A percentile compares a stretch with the other conserved stretches of the same genome.
phyloP scores from a whole-genome alignment of 345 rosid genomes.

The Brassica napus region Da-Ae NC_063448.1:21631501-21632000 shows the following conservation, averaged over 20 bases:
- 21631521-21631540: constrained; percentile 60
- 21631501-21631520: constrained; percentile 80
- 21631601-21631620: constrained; percentile 4
- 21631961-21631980: constrained; percentile 2
- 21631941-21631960: constrained; percentile 16
- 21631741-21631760: constrained; percentile 63
- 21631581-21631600: constrained; percentile 5
- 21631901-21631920: constrained; percentile 46
- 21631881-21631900: constrained; percentile 58
- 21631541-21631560: constrained; percentile 48
- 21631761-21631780: constrained; percentile 53
- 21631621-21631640: neutral
- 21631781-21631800: constrained; percentile 50
- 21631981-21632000: constrained; percentile 82
- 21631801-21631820: constrained; percentile 42
- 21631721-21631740: constrained; percentile 68
- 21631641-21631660: neutral
- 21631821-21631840: constrained; percentile 64
- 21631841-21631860: constrained; percentile 65
- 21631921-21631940: constrained; percentile 7
- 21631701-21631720: constrained; percentile 51
- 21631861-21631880: constrained; percentile 65
- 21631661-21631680: neutral
- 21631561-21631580: constrained; percentile 22
- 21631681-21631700: neutral